phyloP scores from a whole-genome alignment of 495 filamentous ascomycete species.

The Penicillium pancosmium region DNA sequence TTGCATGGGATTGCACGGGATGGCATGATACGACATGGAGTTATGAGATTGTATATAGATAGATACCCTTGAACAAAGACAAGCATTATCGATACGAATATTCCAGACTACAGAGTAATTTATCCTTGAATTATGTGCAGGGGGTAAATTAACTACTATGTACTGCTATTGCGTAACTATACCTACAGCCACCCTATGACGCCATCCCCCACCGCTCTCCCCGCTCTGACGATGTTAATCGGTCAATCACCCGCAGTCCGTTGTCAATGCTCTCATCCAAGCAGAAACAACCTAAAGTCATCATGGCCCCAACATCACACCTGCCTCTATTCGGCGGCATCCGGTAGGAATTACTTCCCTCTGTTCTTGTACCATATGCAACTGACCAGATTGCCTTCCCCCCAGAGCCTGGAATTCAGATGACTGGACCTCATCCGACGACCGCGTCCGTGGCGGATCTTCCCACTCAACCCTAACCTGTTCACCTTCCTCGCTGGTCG shows the following conservation, averaged over 20 bases:
- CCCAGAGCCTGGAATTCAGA: conserved; percentile 45
- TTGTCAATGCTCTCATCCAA: neutral
- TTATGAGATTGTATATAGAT: conserved; percentile 23
- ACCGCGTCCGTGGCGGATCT: conserved; percentile 71
- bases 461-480: conserved; percentile 57
- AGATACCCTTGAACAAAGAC: conserved; percentile 24
- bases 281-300: conserved; percentile 11
- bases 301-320: conserved; percentile 19
- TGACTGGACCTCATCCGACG: conserved; percentile 71
- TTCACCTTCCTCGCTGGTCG: conserved; percentile 24
- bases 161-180: neutral
- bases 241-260: neutral
- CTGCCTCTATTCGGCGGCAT: conserved; percentile 23
- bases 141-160: no score
- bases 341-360: conserved; percentile 8
- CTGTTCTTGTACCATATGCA: neutral
- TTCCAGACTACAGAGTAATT: neutral
- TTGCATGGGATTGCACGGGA: neutral
- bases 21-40: conserved; percentile 10
- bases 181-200: conserved; percentile 14
- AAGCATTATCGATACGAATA: neutral
- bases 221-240: conserved; percentile 9
- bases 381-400: neutral
- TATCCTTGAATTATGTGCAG: no score
- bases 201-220: conserved; percentile 17